These are phyloP conservation scores for Hypomyces perniciosus DNA, from an alignment of 2,329 filamentous ascomycete species.

Conservation along the genomic window DNA sequence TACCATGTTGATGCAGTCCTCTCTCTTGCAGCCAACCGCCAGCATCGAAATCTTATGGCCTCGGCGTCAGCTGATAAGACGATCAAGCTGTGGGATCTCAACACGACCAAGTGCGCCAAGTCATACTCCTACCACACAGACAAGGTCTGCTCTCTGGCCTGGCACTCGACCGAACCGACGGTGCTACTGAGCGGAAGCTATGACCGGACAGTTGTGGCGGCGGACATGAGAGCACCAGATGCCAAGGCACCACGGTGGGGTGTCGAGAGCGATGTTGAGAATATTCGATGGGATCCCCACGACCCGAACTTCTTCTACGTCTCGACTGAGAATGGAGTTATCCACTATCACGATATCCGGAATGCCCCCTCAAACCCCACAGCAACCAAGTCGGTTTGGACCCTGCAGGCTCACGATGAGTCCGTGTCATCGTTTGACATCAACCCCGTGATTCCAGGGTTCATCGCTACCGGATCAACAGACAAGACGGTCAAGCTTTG, in stretches of 20 bases:
- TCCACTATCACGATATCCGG: slow-evolving; percentile 88
- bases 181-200: slow-evolving; percentile 90
- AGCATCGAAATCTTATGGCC: slow-evolving; percentile 89
- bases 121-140: slow-evolving; percentile 95
- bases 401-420: slow-evolving; percentile 90
- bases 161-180: slow-evolving; percentile 84
- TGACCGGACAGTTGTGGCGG: slow-evolving; percentile 88
- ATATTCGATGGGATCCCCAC: slow-evolving; percentile 87
- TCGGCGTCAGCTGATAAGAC: slow-evolving; percentile 96
- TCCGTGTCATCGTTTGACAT: slow-evolving; percentile 89
- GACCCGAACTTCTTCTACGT: slow-evolving; percentile 92
- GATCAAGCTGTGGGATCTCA: slow-evolving; percentile 95
- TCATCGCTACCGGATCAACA: slow-evolving; percentile 86
- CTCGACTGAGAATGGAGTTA: slow-evolving; percentile 82
- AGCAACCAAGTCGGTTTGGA: slow-evolving; percentile 82
- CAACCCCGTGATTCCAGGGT: slow-evolving; percentile 84
- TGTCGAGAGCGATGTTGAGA: slow-evolving; percentile 93
- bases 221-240: slow-evolving; percentile 91
- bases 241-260: slow-evolving; percentile 79
- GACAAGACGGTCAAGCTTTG: slow-evolving; percentile 96
- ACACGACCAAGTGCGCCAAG: slow-evolving; percentile 87
- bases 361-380: slow-evolving; percentile 67
- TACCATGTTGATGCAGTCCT: slow-evolving; percentile 95
- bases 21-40: slow-evolving; percentile 83
- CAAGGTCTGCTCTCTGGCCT: slow-evolving; percentile 94